Conservation (phyloP, 345 rosid genomes). For the Euclidium syriacum region DNA sequence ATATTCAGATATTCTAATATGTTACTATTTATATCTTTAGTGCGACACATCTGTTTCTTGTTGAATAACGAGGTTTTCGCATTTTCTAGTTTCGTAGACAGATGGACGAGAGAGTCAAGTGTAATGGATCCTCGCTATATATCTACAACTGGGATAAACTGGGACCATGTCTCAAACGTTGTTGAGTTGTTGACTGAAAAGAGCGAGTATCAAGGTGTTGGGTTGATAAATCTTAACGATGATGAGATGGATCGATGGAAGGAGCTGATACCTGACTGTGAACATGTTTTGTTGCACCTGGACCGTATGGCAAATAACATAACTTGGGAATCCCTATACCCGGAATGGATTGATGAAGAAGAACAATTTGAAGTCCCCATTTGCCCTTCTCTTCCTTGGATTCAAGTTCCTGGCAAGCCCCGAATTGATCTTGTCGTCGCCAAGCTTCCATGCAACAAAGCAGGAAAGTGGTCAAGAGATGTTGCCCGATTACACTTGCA, state of each 20-base stretch:
- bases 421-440: slow-evolving; percentile 66
- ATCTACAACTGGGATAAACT: slow-evolving; percentile 44
- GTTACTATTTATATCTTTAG: neutral
- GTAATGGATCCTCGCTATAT: slow-evolving; percentile 51
- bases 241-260: slow-evolving; percentile 58
- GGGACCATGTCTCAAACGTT: slow-evolving; percentile 52
- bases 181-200: slow-evolving; percentile 47
- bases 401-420: slow-evolving; percentile 70
- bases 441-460: slow-evolving; percentile 75
- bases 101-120: slow-evolving; percentile 49
- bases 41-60: neutral
- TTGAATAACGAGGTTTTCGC: neutral
- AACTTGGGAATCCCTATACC: slow-evolving; percentile 80
- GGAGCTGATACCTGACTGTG: slow-evolving; percentile 57
- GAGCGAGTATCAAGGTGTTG: slow-evolving; percentile 61
- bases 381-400: slow-evolving; percentile 66
- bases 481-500: slow-evolving; percentile 82
- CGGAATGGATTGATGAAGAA: slow-evolving; percentile 95
- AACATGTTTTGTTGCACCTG: slow-evolving; percentile 49
- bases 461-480: slow-evolving; percentile 74
- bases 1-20: neutral
- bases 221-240: slow-evolving; percentile 63
- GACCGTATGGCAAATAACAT: slow-evolving; percentile 34
- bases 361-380: slow-evolving; percentile 79
- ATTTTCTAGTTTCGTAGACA: slow-evolving; percentile 29